phyloP scores from a whole-genome alignment of 352 stramenopile species.

The Blastocystis sp. region DNA sequence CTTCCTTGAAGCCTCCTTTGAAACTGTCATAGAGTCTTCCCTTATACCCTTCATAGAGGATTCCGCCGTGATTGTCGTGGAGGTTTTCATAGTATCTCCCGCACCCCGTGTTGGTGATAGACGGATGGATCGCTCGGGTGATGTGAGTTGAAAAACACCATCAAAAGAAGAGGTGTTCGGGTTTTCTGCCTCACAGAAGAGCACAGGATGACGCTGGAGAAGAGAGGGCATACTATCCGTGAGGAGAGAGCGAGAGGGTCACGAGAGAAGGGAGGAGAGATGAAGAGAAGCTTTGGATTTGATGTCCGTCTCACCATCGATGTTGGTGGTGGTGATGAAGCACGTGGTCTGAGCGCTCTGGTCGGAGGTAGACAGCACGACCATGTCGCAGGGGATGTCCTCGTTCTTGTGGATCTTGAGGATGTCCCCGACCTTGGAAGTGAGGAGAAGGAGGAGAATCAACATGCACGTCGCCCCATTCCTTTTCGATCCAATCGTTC shows the following conservation, averaged over 20 bases:
- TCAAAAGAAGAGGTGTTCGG: slow-evolving; percentile 56
- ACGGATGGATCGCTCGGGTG: too few relatives aligned
- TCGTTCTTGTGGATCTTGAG: slow-evolving; percentile 60
- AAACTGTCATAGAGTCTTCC: too few relatives aligned
- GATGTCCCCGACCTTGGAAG: slow-evolving; percentile 50
- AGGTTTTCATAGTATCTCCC: too few relatives aligned
- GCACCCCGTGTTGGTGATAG: too few relatives aligned
- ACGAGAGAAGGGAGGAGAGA: slow-evolving; percentile 1
- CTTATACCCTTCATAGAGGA: too few relatives aligned
- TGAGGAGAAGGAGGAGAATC: not conserved
- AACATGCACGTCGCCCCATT: slow-evolving; percentile 62
- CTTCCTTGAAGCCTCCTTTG: too few relatives aligned
- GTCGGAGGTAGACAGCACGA: slow-evolving; percentile 22
- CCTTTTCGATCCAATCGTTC: slow-evolving; percentile 23
- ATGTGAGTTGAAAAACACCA: not conserved
- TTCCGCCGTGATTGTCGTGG: too few relatives aligned
- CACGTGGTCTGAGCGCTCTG: not conserved
- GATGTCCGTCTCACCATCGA: slow-evolving; percentile 64
- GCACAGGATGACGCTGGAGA: slow-evolving; percentile 2
- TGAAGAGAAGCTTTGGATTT: slow-evolving; percentile 17
- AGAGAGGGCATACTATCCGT: slow-evolving; percentile 6
- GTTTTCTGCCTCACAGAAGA: slow-evolving; percentile 51
- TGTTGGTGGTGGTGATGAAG: slow-evolving; percentile 62
- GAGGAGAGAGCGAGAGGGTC: not conserved
- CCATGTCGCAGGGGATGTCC: slow-evolving; percentile 63